Conservation (phyloP, 257 asterid species). For the Scutellaria barbata region DNA sequence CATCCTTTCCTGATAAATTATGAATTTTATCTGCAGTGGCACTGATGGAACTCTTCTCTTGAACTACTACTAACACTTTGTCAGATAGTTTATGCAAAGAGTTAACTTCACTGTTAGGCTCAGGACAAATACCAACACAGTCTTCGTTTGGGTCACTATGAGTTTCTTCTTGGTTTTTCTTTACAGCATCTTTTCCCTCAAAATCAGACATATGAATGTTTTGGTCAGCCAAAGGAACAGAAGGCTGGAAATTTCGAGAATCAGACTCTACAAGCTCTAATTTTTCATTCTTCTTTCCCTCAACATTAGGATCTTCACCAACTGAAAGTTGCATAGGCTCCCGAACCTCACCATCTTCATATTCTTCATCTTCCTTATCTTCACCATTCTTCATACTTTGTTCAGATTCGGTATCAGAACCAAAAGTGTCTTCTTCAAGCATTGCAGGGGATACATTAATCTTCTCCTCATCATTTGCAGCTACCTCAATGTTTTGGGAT, state of each 20-base stretch:
- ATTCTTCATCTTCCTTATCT: conserved; percentile 70
- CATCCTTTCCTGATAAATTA: conserved; percentile 43
- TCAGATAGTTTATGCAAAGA: conserved; percentile 41
- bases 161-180: conserved; percentile 38
- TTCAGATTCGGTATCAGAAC: conserved; percentile 63
- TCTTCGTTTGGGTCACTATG: conserved; percentile 40
- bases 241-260: conserved; percentile 37
- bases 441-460: conserved; percentile 47
- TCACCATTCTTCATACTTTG: conserved; percentile 39
- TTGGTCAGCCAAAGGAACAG: conserved; percentile 40
- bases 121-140: conserved; percentile 35
- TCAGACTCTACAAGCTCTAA: conserved; percentile 34
- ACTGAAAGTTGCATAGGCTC: conserved; percentile 49
- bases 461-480: conserved; percentile 58
- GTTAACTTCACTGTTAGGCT: conserved; percentile 42
- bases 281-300: conserved; percentile 37
- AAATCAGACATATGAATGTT: conserved; percentile 30
- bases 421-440: conserved; percentile 56
- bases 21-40: conserved; percentile 38
- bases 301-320: conserved; percentile 41
- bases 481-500: conserved; percentile 42
- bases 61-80: conserved; percentile 36
- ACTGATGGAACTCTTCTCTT: conserved; percentile 39
- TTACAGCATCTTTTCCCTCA: conserved; percentile 38
- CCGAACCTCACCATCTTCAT: conserved; percentile 91